Percentiles rank a stretch among this genome's conserved stretches.
Conservation (phyloP, 2,329 filamentous ascomycete species). For the Penicillium carneum region DNA sequence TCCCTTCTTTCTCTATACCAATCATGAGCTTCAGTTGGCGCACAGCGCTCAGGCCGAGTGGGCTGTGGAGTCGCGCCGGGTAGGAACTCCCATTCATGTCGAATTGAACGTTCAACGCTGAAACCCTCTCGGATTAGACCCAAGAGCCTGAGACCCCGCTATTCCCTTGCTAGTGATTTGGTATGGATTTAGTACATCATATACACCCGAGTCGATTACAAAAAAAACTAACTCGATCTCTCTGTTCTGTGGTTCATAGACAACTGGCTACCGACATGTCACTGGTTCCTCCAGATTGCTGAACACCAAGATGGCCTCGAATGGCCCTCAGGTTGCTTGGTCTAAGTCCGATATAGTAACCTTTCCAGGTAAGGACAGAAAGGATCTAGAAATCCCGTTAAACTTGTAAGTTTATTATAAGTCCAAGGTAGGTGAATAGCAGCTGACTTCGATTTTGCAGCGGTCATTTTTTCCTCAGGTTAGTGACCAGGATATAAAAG, state of each 20-base stretch:
- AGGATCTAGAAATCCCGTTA: not conserved
- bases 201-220: too few species aligned
- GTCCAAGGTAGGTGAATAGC: not conserved
- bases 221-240: not conserved
- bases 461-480: slow-evolving; percentile 34
- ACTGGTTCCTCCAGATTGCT: slow-evolving; percentile 3
- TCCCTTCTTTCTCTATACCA: not conserved
- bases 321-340: not conserved
- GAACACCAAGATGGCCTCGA: not conserved
- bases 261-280: not conserved
- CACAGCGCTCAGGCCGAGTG: slow-evolving; percentile 4
- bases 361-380: not conserved
- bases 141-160: not conserved
- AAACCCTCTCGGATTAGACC: slow-evolving; percentile 2
- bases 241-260: not conserved
- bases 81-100: slow-evolving; percentile 2
- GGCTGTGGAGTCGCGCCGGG: slow-evolving; percentile 6
- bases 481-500: not conserved
- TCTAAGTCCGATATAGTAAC: not conserved
- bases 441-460: slow-evolving; percentile 15
- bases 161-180: not conserved
- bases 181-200: not conserved
- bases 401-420: slow-evolving; percentile 5
- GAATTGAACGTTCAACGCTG: slow-evolving; percentile 5
- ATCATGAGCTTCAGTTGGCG: slow-evolving; percentile 10